Conservation (phyloP, 108 stramenopile species). For the Nitzschia sp. region DNA sequence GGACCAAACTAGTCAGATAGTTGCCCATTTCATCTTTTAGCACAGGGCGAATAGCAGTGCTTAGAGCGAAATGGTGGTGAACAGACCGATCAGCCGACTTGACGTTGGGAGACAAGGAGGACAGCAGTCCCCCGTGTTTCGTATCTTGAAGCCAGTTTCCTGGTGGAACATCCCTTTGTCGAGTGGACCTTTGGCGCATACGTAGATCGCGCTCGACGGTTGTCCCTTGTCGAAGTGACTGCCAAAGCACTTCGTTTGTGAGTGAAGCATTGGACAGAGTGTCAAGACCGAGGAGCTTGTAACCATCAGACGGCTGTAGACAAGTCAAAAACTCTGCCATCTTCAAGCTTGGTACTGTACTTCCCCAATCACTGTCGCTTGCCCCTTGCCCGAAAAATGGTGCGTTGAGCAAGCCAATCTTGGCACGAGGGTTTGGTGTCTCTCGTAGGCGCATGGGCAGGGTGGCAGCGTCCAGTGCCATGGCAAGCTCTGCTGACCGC, state of each 20-base stretch:
- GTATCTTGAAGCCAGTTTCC: slow-evolving; percentile 60
- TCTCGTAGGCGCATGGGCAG: slow-evolving; percentile 54
- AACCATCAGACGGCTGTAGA: slow-evolving; percentile 50
- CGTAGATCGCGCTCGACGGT: slow-evolving; percentile 58
- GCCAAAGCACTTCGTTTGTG: slow-evolving; percentile 32
- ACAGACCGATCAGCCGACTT: slow-evolving; percentile 37
- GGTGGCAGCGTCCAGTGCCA: slow-evolving; percentile 68
- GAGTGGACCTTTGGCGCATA: slow-evolving; percentile 27
- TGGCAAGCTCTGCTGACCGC: slow-evolving; percentile 55
- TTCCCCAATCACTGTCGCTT: slow-evolving; percentile 48
- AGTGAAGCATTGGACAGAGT: slow-evolving; percentile 26
- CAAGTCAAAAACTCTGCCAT: slow-evolving; percentile 64
- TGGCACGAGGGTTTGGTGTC: not conserved
- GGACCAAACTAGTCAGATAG: slow-evolving; percentile 53
- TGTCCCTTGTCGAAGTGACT: slow-evolving; percentile 50
- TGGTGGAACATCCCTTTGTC: slow-evolving; percentile 31
- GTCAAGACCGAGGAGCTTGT: slow-evolving; percentile 68
- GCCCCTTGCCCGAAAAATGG: slow-evolving; percentile 35
- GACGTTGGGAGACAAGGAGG: slow-evolving; percentile 42
- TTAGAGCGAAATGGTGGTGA: slow-evolving; percentile 73
- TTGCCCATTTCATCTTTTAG: slow-evolving; percentile 11
- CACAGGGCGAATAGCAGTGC: slow-evolving; percentile 58
- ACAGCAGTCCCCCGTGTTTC: slow-evolving; percentile 45
- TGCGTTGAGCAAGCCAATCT: slow-evolving; percentile 36
- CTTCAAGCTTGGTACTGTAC: slow-evolving; percentile 48